phyloP scores from a whole-genome alignment of 2,329 filamentous ascomycete genomes.

The Coleophoma eucalyptorum region DNA sequence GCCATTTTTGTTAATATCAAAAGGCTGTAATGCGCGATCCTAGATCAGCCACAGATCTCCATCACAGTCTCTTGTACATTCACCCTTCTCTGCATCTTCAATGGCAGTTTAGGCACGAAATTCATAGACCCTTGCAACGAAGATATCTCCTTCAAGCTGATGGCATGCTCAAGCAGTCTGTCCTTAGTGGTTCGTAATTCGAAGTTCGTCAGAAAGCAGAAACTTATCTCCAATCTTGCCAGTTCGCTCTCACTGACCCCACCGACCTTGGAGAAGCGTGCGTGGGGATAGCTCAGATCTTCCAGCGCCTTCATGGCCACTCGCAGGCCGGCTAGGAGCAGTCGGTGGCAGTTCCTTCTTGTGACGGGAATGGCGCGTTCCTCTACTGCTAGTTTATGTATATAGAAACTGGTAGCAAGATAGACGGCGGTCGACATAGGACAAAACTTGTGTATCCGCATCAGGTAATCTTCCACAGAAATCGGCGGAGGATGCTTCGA shows the following conservation, averaged over 20 bases:
- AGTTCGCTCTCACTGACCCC: slow-evolving; percentile 82
- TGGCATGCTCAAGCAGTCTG: slow-evolving; percentile 47
- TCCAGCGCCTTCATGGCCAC: slow-evolving; percentile 96
- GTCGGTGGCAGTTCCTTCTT: slow-evolving; percentile 77
- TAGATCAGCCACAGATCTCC: slow-evolving; percentile 12
- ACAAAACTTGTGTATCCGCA: slow-evolving; percentile 84
- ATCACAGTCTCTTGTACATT: slow-evolving; percentile 18
- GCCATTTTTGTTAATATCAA: too few species aligned
- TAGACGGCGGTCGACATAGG: slow-evolving; percentile 94
- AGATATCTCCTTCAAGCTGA: slow-evolving; percentile 31
- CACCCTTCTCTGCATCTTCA: slow-evolving; percentile 17
- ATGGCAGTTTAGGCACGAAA: slow-evolving; percentile 23
- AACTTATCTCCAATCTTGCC: slow-evolving; percentile 81
- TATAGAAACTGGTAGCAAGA: slow-evolving; percentile 83
- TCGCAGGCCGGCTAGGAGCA: slow-evolving; percentile 78
- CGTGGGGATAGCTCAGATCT: slow-evolving; percentile 83
- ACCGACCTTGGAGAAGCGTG: slow-evolving; percentile 79
- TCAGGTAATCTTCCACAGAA: slow-evolving; percentile 76
- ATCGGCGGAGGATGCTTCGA: slow-evolving; percentile 84
- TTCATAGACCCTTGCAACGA: slow-evolving; percentile 27
- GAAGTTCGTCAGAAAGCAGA: slow-evolving; percentile 83
- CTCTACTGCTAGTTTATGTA: slow-evolving; percentile 74
- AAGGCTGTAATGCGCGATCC: too few species aligned
- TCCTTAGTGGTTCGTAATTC: slow-evolving; percentile 64
- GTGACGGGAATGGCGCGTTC: slow-evolving; percentile 80